Percentiles rank a stretch among this genome's conserved stretches.
phyloP scores from a whole-genome alignment of 1,284 basidiomycete genomes.

The Cutaneotrichosporon sp. region DNA sequence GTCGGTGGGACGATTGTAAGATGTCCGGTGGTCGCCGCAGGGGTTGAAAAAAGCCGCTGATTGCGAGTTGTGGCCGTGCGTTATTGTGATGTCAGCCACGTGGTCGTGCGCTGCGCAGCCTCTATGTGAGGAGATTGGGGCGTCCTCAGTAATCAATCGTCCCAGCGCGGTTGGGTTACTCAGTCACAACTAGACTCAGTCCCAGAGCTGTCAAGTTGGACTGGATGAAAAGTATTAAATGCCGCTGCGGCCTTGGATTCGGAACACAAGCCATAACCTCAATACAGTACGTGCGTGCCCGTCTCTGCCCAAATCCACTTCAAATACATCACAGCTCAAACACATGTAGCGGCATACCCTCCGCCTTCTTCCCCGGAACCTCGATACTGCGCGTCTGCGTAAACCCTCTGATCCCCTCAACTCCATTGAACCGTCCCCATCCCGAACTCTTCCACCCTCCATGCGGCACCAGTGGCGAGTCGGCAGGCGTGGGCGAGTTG shows the following conservation, averaged over 20 bases:
- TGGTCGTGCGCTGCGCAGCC: no score
- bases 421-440: conserved; percentile 38
- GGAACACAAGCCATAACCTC: no score
- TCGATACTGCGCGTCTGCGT: conserved; percentile 23
- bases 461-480: conserved; percentile 25
- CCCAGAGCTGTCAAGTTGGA: no score
- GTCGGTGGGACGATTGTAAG: neutral
- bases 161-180: no score
- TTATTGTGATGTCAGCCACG: no score
- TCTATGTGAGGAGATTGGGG: no score
- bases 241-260: no score
- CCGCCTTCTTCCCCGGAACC: conserved; percentile 8
- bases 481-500: conserved; percentile 23
- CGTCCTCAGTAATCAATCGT: no score
- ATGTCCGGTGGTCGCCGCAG: neutral
- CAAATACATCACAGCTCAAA: conserved; percentile 13
- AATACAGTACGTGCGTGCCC: no score
- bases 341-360: conserved; percentile 19
- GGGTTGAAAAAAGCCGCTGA: neutral
- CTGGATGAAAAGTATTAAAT: no score
- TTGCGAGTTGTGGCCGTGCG: neutral
- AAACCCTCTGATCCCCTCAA: conserved; percentile 31
- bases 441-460: conserved; percentile 34
- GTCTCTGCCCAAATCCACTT: no score
- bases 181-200: no score